A percentile compares a stretch with the other conserved stretches of the same genome.
These are phyloP conservation scores for Kwoniella mangroviensis DNA, from an alignment of 768 basidiomycete genomes.

Conservation along the genomic window DNA sequence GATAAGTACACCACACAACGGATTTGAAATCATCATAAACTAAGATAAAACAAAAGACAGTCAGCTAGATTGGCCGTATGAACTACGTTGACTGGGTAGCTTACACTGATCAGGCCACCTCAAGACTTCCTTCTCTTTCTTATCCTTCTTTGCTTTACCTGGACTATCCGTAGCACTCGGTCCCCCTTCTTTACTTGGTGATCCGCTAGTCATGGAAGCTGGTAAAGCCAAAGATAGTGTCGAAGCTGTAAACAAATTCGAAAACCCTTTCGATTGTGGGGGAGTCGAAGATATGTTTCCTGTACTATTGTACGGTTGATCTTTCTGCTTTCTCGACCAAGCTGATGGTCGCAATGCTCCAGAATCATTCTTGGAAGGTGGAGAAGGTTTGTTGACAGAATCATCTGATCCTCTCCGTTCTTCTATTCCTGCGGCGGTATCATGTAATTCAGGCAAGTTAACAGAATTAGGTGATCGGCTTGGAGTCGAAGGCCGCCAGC, in stretches of 20 bases:
- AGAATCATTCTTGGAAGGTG: conserved; percentile 9
- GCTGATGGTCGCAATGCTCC: conserved; percentile 31
- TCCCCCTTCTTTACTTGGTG: conserved; percentile 32
- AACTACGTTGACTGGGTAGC: conserved; percentile 11
- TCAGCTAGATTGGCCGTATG: background rate
- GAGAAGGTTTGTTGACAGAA: conserved; percentile 25
- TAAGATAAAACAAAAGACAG: conserved; percentile 26
- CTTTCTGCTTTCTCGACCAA: conserved; percentile 33
- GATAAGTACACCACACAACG: conserved; percentile 88
- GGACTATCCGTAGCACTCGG: conserved; percentile 38
- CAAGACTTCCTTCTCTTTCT: conserved; percentile 60
- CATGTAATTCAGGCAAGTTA: conserved; percentile 24
- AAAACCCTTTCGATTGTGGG: conserved; percentile 42
- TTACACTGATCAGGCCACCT: conserved; percentile 59
- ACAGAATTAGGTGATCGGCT: conserved; percentile 17
- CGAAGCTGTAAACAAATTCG: conserved; percentile 46
- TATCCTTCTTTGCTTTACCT: conserved; percentile 38
- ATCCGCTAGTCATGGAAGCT: conserved; percentile 17
- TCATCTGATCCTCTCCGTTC: conserved; percentile 30
- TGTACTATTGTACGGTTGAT: conserved; percentile 8
- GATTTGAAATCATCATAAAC: conserved; percentile 91
- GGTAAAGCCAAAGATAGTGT: conserved; percentile 42
- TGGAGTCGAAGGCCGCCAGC: conserved; percentile 49
- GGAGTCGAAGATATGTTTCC: conserved; percentile 18
- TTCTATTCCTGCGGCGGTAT: background rate